Percentiles rank a stretch among this genome's conserved stretches.
phyloP scores from a whole-genome alignment of 352 stramenopile species.

The Globisporangium middletonii region DNA sequence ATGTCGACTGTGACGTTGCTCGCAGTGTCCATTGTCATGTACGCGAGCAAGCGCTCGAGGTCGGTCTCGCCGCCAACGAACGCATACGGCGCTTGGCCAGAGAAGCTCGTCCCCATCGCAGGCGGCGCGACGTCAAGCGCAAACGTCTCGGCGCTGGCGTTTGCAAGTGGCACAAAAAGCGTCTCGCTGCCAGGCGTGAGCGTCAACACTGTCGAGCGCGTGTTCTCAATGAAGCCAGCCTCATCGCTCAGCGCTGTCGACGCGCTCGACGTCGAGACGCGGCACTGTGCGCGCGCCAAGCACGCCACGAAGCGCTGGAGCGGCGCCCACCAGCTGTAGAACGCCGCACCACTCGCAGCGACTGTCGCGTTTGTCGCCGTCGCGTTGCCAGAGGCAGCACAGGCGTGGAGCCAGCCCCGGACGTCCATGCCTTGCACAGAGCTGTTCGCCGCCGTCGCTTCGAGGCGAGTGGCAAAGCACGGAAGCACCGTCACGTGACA shows the following conservation, averaged over 20 bases:
- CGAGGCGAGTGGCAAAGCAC: constrained; percentile 8
- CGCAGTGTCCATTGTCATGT: constrained; percentile 8
- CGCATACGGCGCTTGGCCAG: background rate
- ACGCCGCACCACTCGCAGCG: background rate
- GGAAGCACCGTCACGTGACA: constrained; percentile 11
- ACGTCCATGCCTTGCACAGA: constrained; percentile 1
- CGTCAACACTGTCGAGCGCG: background rate
- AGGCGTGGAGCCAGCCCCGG: background rate
- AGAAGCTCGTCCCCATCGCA: background rate
- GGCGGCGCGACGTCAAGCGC: constrained; percentile 1
- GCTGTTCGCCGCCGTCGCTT: background rate
- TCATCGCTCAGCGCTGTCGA: background rate
- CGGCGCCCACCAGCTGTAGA: constrained; percentile 22
- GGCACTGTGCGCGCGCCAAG: constrained; percentile 16
- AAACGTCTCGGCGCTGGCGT: background rate
- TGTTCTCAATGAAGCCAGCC: background rate
- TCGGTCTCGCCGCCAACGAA: constrained; percentile 3
- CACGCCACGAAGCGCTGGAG: constrained; percentile 23
- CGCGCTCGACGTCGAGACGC: background rate
- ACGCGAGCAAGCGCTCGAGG: constrained; percentile 4
- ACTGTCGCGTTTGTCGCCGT: background rate
- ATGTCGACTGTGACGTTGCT: constrained; percentile 1
- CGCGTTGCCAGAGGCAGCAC: background rate
- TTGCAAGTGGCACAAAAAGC: background rate
- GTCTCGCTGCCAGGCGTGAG: constrained; percentile 2